These are phyloP conservation scores for Pichia scutulata DNA, from an alignment of 805 yeast genomes.

Conservation along the genomic window DNA sequence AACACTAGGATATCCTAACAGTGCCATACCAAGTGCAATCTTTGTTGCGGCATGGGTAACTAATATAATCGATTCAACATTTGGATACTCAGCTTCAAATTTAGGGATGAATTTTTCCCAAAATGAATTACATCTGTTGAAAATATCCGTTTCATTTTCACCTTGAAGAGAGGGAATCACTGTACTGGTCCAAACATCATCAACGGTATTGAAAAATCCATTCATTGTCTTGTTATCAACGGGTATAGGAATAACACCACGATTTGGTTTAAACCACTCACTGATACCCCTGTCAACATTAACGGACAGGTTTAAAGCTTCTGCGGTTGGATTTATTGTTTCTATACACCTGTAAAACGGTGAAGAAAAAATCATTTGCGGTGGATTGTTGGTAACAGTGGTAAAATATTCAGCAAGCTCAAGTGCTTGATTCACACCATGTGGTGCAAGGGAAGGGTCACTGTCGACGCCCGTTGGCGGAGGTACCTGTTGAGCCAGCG, in stretches of 20 bases:
- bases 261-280: conserved; percentile 79
- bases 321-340: conserved; percentile 66
- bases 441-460: conserved; percentile 82
- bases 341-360: conserved; percentile 90
- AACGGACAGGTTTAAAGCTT: conserved; percentile 48
- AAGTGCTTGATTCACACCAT: conserved; percentile 81
- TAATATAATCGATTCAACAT: conserved; percentile 55
- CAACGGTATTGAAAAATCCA: conserved; percentile 45
- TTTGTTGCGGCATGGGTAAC: conserved; percentile 92
- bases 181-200: conserved; percentile 39
- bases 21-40: conserved; percentile 76
- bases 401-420: conserved; percentile 62
- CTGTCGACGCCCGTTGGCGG: conserved; percentile 86
- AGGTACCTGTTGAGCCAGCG: conserved; percentile 75
- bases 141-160: conserved; percentile 67
- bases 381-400: conserved; percentile 21
- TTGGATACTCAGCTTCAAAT: conserved; percentile 51
- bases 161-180: conserved; percentile 59
- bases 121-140: conserved; percentile 49
- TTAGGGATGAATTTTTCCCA: conserved; percentile 49
- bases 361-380: conserved; percentile 65
- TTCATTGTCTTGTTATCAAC: conserved; percentile 43
- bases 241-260: conserved; percentile 65
- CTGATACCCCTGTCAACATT: conserved; percentile 78
- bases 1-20: conserved; percentile 45